Evolutionary conservation across 371 early-diverging fungal genomes (phyloP).

Genomic region (Dichotomocladium elegans): DNA sequence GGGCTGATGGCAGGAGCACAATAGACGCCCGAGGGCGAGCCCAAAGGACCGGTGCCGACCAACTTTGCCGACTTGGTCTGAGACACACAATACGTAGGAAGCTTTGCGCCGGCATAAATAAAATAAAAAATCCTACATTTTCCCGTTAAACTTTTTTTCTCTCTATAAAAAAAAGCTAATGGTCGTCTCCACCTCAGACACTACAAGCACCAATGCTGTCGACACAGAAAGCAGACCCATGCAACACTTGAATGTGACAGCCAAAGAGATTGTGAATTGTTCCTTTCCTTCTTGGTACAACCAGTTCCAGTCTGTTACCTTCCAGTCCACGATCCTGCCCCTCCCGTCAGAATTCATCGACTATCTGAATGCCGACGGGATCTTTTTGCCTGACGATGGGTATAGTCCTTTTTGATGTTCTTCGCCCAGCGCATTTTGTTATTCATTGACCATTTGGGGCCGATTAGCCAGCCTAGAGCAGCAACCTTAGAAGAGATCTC

Average conservation of each 20-base stretch:
- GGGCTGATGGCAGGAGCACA: too few relatives aligned
- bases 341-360: conserved; percentile 73
- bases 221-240: too few relatives aligned
- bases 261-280: conserved; percentile 64
- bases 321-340: conserved; percentile 68
- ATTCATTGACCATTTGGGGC: too few relatives aligned
- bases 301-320: conserved; percentile 52
- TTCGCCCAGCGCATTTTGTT: too few relatives aligned
- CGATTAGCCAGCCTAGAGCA: conserved; percentile 33
- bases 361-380: conserved; percentile 81
- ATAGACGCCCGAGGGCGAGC: conserved; percentile 52
- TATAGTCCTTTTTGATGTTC: too few relatives aligned
- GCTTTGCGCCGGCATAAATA: too few relatives aligned
- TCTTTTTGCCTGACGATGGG: conserved; percentile 73
- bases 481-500: conserved; percentile 43
- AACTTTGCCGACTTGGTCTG: conserved; percentile 32
- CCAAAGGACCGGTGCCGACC: conserved; percentile 37
- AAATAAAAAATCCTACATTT: background rate
- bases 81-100: background rate
- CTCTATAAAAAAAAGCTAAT: background rate
- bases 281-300: conserved; percentile 78
- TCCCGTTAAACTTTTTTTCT: background rate
- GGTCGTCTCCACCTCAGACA: background rate
- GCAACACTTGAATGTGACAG: too few relatives aligned
- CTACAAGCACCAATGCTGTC: background rate